phyloP scores from a whole-genome alignment of 2,329 filamentous ascomycete species.

The Coniochaeta sp. region DNA sequence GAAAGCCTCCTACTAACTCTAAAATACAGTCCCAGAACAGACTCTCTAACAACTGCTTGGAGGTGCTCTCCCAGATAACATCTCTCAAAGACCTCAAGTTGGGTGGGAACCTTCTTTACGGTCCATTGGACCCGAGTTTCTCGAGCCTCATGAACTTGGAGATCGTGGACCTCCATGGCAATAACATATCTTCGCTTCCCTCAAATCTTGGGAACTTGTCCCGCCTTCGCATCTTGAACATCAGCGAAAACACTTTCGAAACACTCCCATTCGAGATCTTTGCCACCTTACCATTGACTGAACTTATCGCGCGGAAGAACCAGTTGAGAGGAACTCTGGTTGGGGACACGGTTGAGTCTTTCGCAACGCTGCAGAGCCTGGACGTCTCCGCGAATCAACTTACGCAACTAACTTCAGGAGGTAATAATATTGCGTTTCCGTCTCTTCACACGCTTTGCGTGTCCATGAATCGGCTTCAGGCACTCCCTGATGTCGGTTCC shows the following conservation, averaged over 20 bases:
- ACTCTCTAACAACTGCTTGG: conserved; percentile 63
- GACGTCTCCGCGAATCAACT: conserved; percentile 75
- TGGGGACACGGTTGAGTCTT: conserved; percentile 45
- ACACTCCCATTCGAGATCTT: conserved; percentile 65
- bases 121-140: conserved; percentile 58
- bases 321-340: conserved; percentile 68
- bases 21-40: conserved; percentile 71
- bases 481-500: conserved; percentile 63
- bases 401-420: conserved; percentile 37
- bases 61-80: conserved; percentile 65
- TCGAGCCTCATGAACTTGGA: conserved; percentile 63
- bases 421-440: conserved; percentile 53
- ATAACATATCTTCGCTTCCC: conserved; percentile 68
- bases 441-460: conserved; percentile 66
- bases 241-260: conserved; percentile 71
- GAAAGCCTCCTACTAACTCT: conserved; percentile 13
- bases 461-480: conserved; percentile 72
- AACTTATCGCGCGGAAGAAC: conserved; percentile 72
- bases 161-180: conserved; percentile 72
- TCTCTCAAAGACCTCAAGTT: conserved; percentile 74
- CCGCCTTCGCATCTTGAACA: conserved; percentile 67
- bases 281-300: conserved; percentile 59
- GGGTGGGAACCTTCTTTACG: conserved; percentile 67
- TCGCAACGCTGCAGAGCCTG: conserved; percentile 63
- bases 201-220: conserved; percentile 57